A percentile compares a stretch with the other conserved stretches of the same genome.
Evolutionary conservation across 2,329 filamentous ascomycete genomes (phyloP).

Genomic region (Torrubiellomyces zombiae): DNA sequence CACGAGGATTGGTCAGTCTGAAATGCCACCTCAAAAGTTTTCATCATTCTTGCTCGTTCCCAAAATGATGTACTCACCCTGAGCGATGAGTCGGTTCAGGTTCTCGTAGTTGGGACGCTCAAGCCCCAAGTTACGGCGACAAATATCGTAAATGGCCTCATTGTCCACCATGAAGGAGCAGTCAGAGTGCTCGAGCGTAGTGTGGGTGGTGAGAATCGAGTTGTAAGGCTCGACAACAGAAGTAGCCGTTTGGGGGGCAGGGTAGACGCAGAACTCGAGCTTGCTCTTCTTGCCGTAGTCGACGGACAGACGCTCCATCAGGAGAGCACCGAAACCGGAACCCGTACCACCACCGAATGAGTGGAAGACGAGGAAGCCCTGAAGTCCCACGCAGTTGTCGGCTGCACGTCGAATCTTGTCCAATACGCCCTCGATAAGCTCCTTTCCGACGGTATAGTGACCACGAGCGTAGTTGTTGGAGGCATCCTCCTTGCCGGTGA

Average conservation of each 20-base stretch:
- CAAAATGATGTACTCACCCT: slow-evolving; percentile 62
- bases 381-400: slow-evolving; percentile 94
- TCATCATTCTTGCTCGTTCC: too few relatives aligned
- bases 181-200: slow-evolving; percentile 97
- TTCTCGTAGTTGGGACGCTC: slow-evolving; percentile 98
- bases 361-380: slow-evolving; percentile 99
- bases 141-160: slow-evolving; percentile 99
- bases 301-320: slow-evolving; percentile 97
- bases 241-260: slow-evolving; percentile 89
- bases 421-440: slow-evolving; percentile 93
- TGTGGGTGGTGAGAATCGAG: slow-evolving; percentile 97
- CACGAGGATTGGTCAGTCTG: not conserved
- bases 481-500: slow-evolving; percentile 99
- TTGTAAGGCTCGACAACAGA: slow-evolving; percentile 99
- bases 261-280: slow-evolving; percentile 99
- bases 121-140: slow-evolving; percentile 90
- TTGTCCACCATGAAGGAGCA: slow-evolving; percentile 99
- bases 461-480: slow-evolving; percentile 99
- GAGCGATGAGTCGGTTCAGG: slow-evolving; percentile 94
- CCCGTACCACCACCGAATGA: slow-evolving; percentile 98
- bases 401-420: slow-evolving; percentile 96
- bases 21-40: too few relatives aligned
- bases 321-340: slow-evolving; percentile 91
- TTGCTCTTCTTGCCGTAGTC: slow-evolving; percentile 99
- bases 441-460: slow-evolving; percentile 99